A percentile compares a stretch with the other conserved stretches of the same genome.
Conservation (phyloP, 2,329 filamentous ascomycete species). For the Pseudohalonectria lignicola region DNA sequence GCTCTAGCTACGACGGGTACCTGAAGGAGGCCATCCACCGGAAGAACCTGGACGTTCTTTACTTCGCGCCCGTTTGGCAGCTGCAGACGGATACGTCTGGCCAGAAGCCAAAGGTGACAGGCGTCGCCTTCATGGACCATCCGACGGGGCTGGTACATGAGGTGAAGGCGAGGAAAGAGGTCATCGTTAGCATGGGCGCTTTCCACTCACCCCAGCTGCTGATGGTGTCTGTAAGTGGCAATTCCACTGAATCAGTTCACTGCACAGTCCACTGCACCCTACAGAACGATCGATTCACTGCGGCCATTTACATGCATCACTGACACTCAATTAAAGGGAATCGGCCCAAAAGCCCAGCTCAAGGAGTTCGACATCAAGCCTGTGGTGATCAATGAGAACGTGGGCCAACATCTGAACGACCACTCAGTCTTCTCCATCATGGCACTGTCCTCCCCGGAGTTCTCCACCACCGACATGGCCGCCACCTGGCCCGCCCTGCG, state of each 20-base stretch:
- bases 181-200: conserved; percentile 36
- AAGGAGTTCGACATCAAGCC: conserved; percentile 39
- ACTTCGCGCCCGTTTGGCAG: conserved; percentile 12
- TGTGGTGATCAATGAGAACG: conserved; percentile 45
- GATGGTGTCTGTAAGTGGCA: conserved; percentile 20
- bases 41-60: conserved; percentile 14
- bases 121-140: conserved; percentile 13
- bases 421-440: conserved; percentile 17
- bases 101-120: conserved; percentile 10
- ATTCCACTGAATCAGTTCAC: too few species aligned
- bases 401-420: conserved; percentile 33
- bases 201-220: conserved; percentile 40
- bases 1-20: conserved; percentile 14
- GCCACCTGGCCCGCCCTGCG: conserved; percentile 9
- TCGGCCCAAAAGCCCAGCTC: conserved; percentile 45
- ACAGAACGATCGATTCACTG: background rate
- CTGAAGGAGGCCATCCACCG: conserved; percentile 9
- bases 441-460: conserved; percentile 12
- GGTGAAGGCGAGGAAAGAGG: conserved; percentile 21
- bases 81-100: conserved; percentile 7
- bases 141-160: conserved; percentile 4
- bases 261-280: background rate
- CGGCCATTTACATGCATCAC: too few species aligned
- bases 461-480: conserved; percentile 12
- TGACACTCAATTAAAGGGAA: conserved; percentile 26